Evolutionary conservation across 2,329 filamentous ascomycete genomes (phyloP).

Genomic region (Ophiocordyceps unilateralis): DNA sequence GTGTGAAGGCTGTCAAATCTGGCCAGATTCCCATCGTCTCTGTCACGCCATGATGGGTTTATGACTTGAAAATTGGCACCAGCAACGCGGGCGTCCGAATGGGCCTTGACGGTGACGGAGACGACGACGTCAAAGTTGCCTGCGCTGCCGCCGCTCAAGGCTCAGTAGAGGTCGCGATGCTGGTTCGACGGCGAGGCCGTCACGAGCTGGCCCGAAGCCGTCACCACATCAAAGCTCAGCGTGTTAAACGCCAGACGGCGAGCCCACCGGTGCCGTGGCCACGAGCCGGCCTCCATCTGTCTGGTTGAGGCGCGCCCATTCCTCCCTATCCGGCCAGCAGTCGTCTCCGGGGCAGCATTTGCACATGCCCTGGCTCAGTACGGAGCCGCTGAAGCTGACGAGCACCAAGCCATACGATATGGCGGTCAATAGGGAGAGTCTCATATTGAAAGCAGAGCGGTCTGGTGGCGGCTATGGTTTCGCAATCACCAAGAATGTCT

Average conservation of each 20-base stretch:
- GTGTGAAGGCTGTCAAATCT: too few species aligned
- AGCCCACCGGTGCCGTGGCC: constrained; percentile 31
- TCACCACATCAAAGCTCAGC: constrained; percentile 36
- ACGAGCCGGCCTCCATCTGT: constrained; percentile 33
- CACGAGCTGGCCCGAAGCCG: constrained; percentile 27
- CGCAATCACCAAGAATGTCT: too few species aligned
- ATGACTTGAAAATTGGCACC: constrained; percentile 11
- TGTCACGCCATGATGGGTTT: neutral
- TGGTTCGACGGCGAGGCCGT: constrained; percentile 21
- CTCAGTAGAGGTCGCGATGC: constrained; percentile 41
- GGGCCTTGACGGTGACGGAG: constrained; percentile 34
- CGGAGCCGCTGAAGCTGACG: neutral
- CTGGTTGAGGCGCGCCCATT: constrained; percentile 34
- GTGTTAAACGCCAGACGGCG: constrained; percentile 36
- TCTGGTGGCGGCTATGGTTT: neutral
- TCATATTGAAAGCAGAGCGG: neutral
- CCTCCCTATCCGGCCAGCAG: constrained; percentile 29
- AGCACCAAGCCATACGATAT: neutral
- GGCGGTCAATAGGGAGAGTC: neutral
- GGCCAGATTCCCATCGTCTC: neutral
- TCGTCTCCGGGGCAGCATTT: constrained; percentile 28
- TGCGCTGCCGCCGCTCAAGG: constrained; percentile 39
- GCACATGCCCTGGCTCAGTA: neutral
- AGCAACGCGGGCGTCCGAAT: constrained; percentile 23
- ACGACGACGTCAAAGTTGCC: constrained; percentile 41